Evolutionary conservation across 1,139 yeast species (phyloP).

Genomic region (Debaryomyces coudertii): DNA sequence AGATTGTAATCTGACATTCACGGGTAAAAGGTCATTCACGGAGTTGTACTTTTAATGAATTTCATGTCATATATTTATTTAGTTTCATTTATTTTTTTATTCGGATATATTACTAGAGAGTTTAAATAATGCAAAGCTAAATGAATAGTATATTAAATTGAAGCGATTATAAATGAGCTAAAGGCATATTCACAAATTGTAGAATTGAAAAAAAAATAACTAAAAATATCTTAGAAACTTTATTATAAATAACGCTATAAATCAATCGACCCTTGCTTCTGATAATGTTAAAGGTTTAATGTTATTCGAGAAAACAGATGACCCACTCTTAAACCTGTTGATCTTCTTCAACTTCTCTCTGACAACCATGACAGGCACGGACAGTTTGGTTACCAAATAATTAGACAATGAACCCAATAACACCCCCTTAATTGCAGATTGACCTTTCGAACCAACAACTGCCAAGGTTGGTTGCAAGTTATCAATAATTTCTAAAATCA

Average conservation of each 20-base stretch:
- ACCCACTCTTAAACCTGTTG: constrained; percentile 57
- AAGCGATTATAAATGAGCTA: neutral
- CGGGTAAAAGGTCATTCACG: constrained; percentile 36
- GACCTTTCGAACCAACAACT: constrained; percentile 80
- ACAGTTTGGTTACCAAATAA: constrained; percentile 72
- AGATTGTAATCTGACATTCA: constrained; percentile 41
- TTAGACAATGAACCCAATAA: constrained; percentile 75
- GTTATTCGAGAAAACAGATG: constrained; percentile 51
- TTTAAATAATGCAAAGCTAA: too few species aligned
- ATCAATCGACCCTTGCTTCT: constrained; percentile 51
- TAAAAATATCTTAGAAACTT: neutral
- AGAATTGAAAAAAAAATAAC: neutral
- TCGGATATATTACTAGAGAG: neutral
- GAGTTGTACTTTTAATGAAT: constrained; percentile 37
- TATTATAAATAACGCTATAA: neutral
- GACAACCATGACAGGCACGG: constrained; percentile 91
- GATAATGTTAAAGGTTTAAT: constrained; percentile 53
- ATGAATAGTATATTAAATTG: neutral
- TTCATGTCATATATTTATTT: neutral
- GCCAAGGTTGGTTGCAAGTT: constrained; percentile 82
- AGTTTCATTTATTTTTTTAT: neutral
- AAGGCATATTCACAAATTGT: neutral
- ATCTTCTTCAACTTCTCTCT: constrained; percentile 79
- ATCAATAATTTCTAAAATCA: constrained; percentile 80
- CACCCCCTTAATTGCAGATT: constrained; percentile 75